phyloP scores from a whole-genome alignment of 768 basidiomycete genomes.

The Hypsizygus marmoreus region DNA sequence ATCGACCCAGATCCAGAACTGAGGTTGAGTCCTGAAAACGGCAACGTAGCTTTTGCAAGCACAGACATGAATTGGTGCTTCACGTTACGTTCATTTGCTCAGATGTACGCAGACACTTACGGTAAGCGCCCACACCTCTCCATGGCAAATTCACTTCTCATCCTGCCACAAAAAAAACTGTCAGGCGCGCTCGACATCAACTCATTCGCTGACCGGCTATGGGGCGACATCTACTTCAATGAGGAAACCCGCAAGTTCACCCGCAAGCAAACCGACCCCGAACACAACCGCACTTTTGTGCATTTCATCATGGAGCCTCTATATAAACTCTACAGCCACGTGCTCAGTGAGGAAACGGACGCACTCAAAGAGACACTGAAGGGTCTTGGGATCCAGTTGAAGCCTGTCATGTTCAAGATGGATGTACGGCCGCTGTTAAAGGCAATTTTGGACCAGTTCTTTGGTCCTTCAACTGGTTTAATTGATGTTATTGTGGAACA shows the following conservation, averaged over 20 bases:
- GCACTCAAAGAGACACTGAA: constrained; percentile 77
- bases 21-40: constrained; percentile 89
- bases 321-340: constrained; percentile 96
- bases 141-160: neutral
- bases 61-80: constrained; percentile 99
- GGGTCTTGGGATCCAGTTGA: constrained; percentile 79
- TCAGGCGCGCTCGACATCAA: constrained; percentile 78
- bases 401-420: constrained; percentile 97
- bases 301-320: constrained; percentile 95
- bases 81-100: constrained; percentile 89
- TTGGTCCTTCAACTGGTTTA: constrained; percentile 85
- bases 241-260: constrained; percentile 84
- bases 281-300: constrained; percentile 83
- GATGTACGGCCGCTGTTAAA: constrained; percentile 94
- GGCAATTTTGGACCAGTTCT: constrained; percentile 93
- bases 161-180: neutral
- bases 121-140: constrained; percentile 44
- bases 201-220: constrained; percentile 86
- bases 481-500: constrained; percentile 91
- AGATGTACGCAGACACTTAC: constrained; percentile 94
- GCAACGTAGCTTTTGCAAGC: constrained; percentile 97
- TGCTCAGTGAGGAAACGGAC: constrained; percentile 93
- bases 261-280: constrained; percentile 79
- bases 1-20: constrained; percentile 89
- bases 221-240: constrained; percentile 98